phyloP scores from a whole-genome alignment of 305 asterid species.

The Coffea humblotiana region DNA sequence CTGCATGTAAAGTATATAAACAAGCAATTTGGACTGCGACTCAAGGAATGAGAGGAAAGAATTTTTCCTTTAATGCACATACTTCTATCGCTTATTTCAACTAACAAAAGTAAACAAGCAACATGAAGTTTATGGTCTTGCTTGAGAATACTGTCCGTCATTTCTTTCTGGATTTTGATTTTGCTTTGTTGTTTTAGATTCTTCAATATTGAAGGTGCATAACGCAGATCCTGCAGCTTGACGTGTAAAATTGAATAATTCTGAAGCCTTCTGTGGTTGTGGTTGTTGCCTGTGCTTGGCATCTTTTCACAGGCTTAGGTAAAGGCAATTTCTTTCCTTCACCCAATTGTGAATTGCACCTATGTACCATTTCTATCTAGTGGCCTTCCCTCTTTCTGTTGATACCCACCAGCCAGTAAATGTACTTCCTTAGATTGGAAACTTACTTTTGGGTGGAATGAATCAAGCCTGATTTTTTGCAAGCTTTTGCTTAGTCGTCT shows the following conservation, averaged over 20 bases:
- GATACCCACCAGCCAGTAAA: not conserved
- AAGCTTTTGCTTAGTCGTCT: not conserved
- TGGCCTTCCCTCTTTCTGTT: not conserved
- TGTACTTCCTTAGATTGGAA: not conserved
- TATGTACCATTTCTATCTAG: not conserved
- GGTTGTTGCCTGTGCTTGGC: not conserved
- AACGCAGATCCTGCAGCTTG: not conserved
- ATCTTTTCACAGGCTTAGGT: not conserved
- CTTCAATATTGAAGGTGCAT: not conserved
- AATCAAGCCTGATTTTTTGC: not conserved
- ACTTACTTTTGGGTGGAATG: conserved; percentile 3
- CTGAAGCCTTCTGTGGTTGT: not conserved
- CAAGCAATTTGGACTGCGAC: no score
- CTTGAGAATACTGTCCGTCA: not conserved
- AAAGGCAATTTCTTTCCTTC: conserved; percentile 3
- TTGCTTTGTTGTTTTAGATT: not conserved
- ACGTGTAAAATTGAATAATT: not conserved
- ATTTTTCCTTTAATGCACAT: no score
- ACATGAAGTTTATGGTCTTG: not conserved
- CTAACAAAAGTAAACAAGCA: no score
- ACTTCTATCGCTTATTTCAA: no score
- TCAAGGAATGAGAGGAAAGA: no score
- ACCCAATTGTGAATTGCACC: not conserved
- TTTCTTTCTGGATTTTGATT: not conserved
- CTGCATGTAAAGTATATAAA: no score